Conservation (phyloP, 2,329 filamentous ascomycete species). For the Ophiocordyceps unilateralis region DNA sequence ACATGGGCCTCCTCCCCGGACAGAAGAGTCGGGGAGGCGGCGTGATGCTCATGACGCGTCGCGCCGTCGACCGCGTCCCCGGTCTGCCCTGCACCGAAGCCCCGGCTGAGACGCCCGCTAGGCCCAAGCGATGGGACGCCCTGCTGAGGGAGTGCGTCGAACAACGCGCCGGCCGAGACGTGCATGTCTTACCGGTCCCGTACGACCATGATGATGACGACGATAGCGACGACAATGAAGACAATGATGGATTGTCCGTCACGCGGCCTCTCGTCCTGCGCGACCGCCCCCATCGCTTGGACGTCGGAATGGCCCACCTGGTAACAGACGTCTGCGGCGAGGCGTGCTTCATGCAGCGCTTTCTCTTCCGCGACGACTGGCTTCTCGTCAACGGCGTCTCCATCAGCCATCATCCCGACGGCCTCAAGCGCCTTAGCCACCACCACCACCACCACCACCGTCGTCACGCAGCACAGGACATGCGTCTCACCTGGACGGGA, state of each 20-base stretch:
- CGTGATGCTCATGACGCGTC: conserved; percentile 22
- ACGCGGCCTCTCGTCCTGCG: conserved; percentile 24
- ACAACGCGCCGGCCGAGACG: conserved; percentile 14
- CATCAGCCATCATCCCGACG: conserved; percentile 23
- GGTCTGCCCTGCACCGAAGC: conserved; percentile 19
- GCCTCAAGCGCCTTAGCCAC: conserved; percentile 6
- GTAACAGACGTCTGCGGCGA: conserved; percentile 26
- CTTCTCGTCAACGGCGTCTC: conserved; percentile 29
- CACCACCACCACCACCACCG: neutral
- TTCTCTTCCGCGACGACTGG: conserved; percentile 27
- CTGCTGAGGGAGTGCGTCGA: conserved; percentile 23
- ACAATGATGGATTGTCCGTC: conserved; percentile 10
- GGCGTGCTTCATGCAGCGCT: conserved; percentile 28
- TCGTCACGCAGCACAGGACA: neutral
- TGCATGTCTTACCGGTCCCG: conserved; percentile 25
- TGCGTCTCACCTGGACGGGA: too few species aligned
- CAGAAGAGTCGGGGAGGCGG: conserved; percentile 26
- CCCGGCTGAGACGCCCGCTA: conserved; percentile 4
- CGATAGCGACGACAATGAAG: conserved; percentile 8
- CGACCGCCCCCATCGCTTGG: conserved; percentile 21
- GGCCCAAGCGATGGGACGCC: conserved; percentile 20
- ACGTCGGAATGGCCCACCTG: conserved; percentile 22
- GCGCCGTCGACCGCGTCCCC: conserved; percentile 16
- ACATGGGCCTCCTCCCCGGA: conserved; percentile 26
- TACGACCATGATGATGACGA: conserved; percentile 19